These are phyloP conservation scores for Phialophora macrospora DNA, from an alignment of 2,329 filamentous ascomycete species.

Conservation along the genomic window DNA sequence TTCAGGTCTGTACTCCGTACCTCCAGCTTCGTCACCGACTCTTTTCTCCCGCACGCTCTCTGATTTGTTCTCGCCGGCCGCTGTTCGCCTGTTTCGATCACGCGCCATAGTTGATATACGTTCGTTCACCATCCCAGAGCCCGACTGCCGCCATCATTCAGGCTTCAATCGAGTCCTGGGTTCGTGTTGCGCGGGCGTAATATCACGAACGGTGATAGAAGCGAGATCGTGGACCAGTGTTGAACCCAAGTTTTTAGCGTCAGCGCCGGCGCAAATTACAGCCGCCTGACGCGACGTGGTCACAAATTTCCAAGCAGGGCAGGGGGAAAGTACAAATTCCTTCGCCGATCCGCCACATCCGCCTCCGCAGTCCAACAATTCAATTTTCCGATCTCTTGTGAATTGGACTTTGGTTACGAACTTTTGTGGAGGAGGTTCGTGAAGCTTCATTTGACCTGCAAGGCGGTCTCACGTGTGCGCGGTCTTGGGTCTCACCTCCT, in stretches of 20 bases:
- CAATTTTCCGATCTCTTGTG: conserved; percentile 9
- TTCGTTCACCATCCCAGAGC: background rate
- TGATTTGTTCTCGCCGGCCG: background rate
- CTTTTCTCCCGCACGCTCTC: background rate
- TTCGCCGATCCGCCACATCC: conserved; percentile 26
- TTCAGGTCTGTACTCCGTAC: conserved; percentile 1
- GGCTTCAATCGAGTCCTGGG: background rate
- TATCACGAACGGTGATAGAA: background rate
- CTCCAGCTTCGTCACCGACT: conserved; percentile 22
- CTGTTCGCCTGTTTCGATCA: conserved; percentile 3
- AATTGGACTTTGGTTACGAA: background rate
- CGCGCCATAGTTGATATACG: conserved; percentile 1
- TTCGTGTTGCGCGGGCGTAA: background rate
- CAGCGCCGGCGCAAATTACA: conserved; percentile 8
- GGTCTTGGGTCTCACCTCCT: background rate
- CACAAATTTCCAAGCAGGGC: conserved; percentile 13
- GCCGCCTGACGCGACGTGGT: conserved; percentile 8
- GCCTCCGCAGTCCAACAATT: conserved; percentile 15
- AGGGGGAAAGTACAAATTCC: conserved; percentile 18
- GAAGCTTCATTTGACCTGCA: conserved; percentile 17
- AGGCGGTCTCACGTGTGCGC: background rate
- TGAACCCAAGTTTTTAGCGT: conserved; percentile 1
- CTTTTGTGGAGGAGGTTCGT: conserved; percentile 13
- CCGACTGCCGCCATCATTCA: background rate
- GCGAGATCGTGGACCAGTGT: conserved; percentile 1